Evolutionary conservation across 495 filamentous ascomycete genomes (phyloP).

Genomic region (Beverwykella pulmonaria): DNA sequence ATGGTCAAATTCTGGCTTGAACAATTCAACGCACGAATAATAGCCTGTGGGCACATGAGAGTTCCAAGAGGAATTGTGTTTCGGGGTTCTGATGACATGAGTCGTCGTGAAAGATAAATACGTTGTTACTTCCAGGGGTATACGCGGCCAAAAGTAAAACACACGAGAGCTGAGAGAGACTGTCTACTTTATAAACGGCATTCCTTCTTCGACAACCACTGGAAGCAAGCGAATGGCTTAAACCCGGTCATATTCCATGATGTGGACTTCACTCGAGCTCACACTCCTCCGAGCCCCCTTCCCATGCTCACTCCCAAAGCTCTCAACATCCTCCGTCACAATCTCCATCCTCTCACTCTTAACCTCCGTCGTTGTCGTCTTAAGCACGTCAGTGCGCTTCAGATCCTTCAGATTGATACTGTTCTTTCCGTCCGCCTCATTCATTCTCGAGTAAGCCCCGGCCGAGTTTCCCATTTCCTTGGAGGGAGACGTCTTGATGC

Average conservation of each 20-base stretch:
- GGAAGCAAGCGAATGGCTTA: background rate
- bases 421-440: background rate
- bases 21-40: too few relatives aligned
- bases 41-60: too few relatives aligned
- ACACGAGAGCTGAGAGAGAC: too few relatives aligned
- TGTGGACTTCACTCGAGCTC: constrained; percentile 13
- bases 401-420: constrained; percentile 7
- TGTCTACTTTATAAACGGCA: too few relatives aligned
- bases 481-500: background rate
- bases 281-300: background rate
- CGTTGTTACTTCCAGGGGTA: too few relatives aligned
- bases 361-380: constrained; percentile 18
- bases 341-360: constrained; percentile 5
- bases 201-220: too few relatives aligned
- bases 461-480: constrained; percentile 9
- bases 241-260: constrained; percentile 5
- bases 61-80: too few relatives aligned
- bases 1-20: too few relatives aligned
- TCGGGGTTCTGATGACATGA: too few relatives aligned
- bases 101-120: too few relatives aligned
- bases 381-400: constrained; percentile 11
- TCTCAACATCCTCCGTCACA: background rate
- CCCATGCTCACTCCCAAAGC: background rate
- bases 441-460: constrained; percentile 13
- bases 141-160: too few relatives aligned